A percentile compares a stretch with the other conserved stretches of the same genome.
These are phyloP conservation scores for Rhynchospora breviuscula DNA, from an alignment of 176 grass and related monocot genomes.

Conservation along the genomic window DNA sequence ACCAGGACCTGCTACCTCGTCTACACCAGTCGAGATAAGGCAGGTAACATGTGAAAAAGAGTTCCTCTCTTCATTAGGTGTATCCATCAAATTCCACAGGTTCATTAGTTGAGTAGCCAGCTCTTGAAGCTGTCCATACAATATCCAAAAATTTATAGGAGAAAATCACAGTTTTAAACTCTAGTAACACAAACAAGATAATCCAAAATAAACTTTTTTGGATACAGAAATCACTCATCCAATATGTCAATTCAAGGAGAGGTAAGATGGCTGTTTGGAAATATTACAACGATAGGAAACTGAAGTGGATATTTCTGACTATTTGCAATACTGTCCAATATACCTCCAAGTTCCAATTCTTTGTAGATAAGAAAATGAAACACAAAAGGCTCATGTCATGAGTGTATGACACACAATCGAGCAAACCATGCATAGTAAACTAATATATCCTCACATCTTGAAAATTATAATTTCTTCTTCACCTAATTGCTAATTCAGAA, in stretches of 20 bases:
- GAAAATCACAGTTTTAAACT: background rate
- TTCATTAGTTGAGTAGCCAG: constrained; percentile 68
- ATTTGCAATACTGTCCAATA: background rate
- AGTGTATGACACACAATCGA: background rate
- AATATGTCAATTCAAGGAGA: background rate
- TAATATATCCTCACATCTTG: too few species aligned
- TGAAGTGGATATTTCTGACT: background rate
- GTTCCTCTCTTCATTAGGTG: constrained; percentile 39
- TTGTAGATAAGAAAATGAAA: constrained; percentile 17
- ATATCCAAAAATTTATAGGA: background rate
- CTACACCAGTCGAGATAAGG: constrained; percentile 53
- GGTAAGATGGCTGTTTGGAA: background rate
- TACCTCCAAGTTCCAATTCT: background rate
- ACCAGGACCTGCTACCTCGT: constrained; percentile 66
- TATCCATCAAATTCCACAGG: constrained; percentile 95
- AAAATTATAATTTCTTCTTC: too few species aligned
- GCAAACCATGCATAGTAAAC: background rate
- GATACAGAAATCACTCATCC: background rate
- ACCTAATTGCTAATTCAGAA: background rate
- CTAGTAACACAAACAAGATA: background rate
- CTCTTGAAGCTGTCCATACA: constrained; percentile 70
- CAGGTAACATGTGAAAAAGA: constrained; percentile 68
- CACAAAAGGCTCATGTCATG: background rate
- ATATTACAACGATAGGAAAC: background rate
- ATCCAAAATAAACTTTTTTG: background rate